phyloP scores from a whole-genome alignment of 2,329 filamentous ascomycete species.

The Pezicula neosporulosa region DNA sequence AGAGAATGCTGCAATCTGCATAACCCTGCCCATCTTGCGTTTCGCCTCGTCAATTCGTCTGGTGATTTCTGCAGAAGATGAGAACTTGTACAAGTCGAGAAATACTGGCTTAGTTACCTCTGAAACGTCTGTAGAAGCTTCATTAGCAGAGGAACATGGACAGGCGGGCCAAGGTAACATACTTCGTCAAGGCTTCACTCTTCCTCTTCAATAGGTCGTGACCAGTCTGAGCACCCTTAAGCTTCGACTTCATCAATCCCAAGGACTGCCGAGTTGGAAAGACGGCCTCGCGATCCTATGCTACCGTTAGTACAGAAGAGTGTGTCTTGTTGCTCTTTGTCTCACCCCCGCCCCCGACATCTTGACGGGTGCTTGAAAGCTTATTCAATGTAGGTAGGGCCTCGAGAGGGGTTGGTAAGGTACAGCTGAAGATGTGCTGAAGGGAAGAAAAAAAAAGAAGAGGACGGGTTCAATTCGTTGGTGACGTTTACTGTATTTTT shows the following conservation, averaged over 20 bases:
- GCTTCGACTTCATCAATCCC: conserved; percentile 95
- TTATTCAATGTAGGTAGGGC: not conserved
- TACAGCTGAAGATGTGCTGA: no score
- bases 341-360: conserved; percentile 53
- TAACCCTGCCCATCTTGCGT: conserved; percentile 97
- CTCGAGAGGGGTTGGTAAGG: not conserved
- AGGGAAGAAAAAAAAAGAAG: no score
- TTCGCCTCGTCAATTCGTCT: conserved; percentile 97
- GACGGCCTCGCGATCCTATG: conserved; percentile 88
- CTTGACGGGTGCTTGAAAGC: conserved; percentile 28
- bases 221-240: conserved; percentile 88
- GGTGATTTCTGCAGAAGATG: conserved; percentile 72
- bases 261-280: conserved; percentile 97
- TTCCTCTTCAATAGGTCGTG: conserved; percentile 96
- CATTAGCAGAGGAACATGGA: conserved; percentile 22
- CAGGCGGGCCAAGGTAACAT: conserved; percentile 29
- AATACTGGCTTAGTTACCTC: conserved; percentile 56
- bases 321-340: conserved; percentile 7
- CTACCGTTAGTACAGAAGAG: conserved; percentile 13
- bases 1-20: conserved; percentile 98
- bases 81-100: not conserved
- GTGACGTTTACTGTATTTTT: no score
- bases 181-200: conserved; percentile 98
- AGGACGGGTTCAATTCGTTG: no score
- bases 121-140: conserved; percentile 64